These are phyloP conservation scores for Flaveria linearis DNA, from an alignment of 129 eudicot genomes.

Conservation along the genomic window DNA sequence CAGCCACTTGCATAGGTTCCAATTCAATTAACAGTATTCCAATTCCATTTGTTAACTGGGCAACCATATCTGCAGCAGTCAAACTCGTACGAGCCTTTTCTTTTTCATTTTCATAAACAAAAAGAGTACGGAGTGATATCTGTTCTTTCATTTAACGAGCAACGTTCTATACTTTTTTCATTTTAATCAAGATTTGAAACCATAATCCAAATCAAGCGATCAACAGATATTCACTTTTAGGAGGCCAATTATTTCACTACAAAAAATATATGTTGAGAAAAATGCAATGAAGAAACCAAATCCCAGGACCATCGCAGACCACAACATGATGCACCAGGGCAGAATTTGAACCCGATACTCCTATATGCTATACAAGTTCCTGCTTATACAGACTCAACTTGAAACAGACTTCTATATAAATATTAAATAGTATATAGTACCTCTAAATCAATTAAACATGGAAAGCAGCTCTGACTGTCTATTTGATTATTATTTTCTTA, in stretches of 20 bases:
- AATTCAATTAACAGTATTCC: too few species aligned
- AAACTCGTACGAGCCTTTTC: too few species aligned
- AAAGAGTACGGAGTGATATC: too few species aligned
- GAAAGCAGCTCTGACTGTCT: conserved; percentile 10
- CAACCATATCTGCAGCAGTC: too few species aligned
- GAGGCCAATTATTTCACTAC: conserved; percentile 3
- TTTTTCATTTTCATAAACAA: too few species aligned
- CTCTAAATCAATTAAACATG: conserved; percentile 22
- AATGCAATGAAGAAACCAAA: conserved; percentile 22
- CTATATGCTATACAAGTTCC: conserved; percentile 33
- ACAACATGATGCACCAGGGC: conserved; percentile 8
- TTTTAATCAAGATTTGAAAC: not conserved
- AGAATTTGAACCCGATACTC: conserved; percentile 19
- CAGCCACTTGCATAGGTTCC: too few species aligned
- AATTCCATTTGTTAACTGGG: too few species aligned
- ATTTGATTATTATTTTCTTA: conserved; percentile 31
- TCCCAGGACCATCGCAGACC: conserved; percentile 24
- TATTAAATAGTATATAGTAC: conserved; percentile 8
- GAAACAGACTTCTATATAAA: conserved; percentile 24
- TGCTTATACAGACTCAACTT: conserved; percentile 9
- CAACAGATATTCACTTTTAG: not conserved
- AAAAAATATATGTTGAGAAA: conserved; percentile 7
- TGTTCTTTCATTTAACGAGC: too few species aligned
- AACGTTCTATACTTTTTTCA: too few species aligned
- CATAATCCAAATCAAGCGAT: not conserved